phyloP scores from a whole-genome alignment of 345 rosid species.

The Dimocarpus longan region DNA sequence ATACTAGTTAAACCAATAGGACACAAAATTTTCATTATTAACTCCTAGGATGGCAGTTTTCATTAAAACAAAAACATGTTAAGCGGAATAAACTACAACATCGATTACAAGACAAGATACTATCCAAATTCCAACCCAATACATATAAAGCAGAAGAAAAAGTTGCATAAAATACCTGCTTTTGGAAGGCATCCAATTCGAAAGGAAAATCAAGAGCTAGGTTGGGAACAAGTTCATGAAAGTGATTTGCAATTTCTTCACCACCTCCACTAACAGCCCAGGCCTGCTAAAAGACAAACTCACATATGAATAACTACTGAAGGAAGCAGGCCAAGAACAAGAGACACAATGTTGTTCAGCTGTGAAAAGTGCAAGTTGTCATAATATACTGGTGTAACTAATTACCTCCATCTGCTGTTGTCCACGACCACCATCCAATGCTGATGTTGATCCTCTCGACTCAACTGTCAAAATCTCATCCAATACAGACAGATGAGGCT shows the following conservation, averaged over 20 bases:
- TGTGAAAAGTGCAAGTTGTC: background rate
- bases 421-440: slow-evolving; percentile 36
- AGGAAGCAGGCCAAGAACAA: background rate
- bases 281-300: slow-evolving; percentile 48
- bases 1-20: background rate
- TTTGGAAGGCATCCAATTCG: slow-evolving; percentile 88
- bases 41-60: background rate
- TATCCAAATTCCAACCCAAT: slow-evolving; percentile 1
- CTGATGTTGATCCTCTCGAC: slow-evolving; percentile 42
- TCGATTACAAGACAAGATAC: background rate
- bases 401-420: slow-evolving; percentile 61
- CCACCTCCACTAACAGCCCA: slow-evolving; percentile 71
- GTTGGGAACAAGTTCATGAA: slow-evolving; percentile 87
- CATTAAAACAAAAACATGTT: background rate
- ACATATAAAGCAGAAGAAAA: background rate
- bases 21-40: background rate
- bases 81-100: background rate
- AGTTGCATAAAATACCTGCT: slow-evolving; percentile 58
- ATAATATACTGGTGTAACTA: slow-evolving; percentile 14
- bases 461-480: slow-evolving; percentile 81
- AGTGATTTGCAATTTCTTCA: slow-evolving; percentile 74
- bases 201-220: slow-evolving; percentile 91
- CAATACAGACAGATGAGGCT: slow-evolving; percentile 53
- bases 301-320: slow-evolving; percentile 11
- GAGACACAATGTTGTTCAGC: slow-evolving; percentile 2